phyloP scores from a whole-genome alignment of 108 stramenopile species.

The Pelagomonas calceolata region DNA sequence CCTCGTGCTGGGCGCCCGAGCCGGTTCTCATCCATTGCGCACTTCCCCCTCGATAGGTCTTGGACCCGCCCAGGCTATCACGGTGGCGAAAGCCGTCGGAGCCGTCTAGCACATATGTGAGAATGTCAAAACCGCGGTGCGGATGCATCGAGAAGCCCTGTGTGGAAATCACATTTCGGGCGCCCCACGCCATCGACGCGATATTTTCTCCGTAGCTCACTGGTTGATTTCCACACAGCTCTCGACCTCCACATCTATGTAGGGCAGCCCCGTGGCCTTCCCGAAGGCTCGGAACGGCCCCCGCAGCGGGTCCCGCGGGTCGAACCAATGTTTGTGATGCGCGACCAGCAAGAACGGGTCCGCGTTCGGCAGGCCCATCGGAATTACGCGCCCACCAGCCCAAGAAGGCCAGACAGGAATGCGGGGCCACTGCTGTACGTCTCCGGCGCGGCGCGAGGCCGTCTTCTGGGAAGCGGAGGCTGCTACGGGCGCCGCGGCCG shows the following conservation, averaged over 20 bases:
- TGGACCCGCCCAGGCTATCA: constrained; percentile 57
- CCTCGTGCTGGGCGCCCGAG: constrained; percentile 69
- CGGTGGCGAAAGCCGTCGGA: constrained; percentile 69
- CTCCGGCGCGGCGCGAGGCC: no score
- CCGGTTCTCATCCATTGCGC: constrained; percentile 69
- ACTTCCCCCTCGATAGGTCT: constrained; percentile 48
- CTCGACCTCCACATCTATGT: no score
- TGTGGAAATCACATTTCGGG: no score
- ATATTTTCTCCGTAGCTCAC: no score
- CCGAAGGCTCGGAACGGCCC: constrained; percentile 27
- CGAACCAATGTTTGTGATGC: constrained; percentile 68
- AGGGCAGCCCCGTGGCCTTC: constrained; percentile 45
- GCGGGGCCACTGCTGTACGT: no score
- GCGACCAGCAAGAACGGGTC: constrained; percentile 65
- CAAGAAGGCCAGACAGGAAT: no score
- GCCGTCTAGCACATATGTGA: constrained; percentile 63
- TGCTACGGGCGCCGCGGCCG: no score
- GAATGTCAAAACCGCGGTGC: constrained; percentile 67
- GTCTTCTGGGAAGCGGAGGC: no score
- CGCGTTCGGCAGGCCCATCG: not conserved
- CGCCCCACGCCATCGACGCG: no score
- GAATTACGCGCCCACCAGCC: not conserved
- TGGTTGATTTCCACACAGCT: no score
- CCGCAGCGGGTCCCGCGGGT: constrained; percentile 52
- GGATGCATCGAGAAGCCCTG: constrained; percentile 78